Evolutionary conservation across 2,329 filamentous ascomycete genomes (phyloP).

Genomic region (Plectosphaerella cucumerina): DNA sequence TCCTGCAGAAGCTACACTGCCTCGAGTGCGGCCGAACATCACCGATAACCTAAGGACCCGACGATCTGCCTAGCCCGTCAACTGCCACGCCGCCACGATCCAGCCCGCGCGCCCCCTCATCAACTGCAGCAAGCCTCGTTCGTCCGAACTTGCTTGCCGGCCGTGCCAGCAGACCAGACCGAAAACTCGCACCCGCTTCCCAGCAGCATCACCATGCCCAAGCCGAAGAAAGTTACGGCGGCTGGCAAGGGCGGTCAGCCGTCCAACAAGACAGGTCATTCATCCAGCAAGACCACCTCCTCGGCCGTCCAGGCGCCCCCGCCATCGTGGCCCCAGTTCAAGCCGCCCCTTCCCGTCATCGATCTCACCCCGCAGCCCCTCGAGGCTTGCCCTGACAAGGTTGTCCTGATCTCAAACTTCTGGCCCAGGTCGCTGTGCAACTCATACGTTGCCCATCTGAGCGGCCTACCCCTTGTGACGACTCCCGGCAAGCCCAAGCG

Average conservation of each 20-base stretch:
- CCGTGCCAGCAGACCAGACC: background rate
- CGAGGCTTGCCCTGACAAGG: slow-evolving; percentile 51
- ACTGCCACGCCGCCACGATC: background rate
- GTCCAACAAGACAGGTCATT: background rate
- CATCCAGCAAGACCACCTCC: slow-evolving; percentile 2
- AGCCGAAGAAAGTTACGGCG: slow-evolving; percentile 10
- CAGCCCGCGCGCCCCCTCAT: background rate
- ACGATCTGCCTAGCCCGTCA: background rate
- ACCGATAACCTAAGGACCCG: background rate
- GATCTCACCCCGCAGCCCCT: slow-evolving; percentile 58
- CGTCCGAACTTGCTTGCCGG: background rate
- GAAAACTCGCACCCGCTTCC: background rate
- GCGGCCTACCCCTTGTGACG: slow-evolving; percentile 65
- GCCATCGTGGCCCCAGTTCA: slow-evolving; percentile 67
- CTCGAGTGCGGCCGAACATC: background rate
- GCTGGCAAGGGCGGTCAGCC: slow-evolving; percentile 7
- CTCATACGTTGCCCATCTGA: slow-evolving; percentile 70
- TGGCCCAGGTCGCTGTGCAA: slow-evolving; percentile 73
- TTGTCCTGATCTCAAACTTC: slow-evolving; percentile 69
- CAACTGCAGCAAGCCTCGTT: no score
- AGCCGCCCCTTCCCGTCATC: slow-evolving; percentile 61
- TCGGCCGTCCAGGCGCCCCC: slow-evolving; percentile 18
- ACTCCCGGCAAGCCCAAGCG: slow-evolving; percentile 76
- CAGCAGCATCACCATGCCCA: slow-evolving; percentile 8
- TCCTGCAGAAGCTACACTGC: background rate